Percentiles rank a stretch among this genome's conserved stretches.
Conservation (phyloP, 164 flowering plant genomes). For the Annona squamosa region DNA sequence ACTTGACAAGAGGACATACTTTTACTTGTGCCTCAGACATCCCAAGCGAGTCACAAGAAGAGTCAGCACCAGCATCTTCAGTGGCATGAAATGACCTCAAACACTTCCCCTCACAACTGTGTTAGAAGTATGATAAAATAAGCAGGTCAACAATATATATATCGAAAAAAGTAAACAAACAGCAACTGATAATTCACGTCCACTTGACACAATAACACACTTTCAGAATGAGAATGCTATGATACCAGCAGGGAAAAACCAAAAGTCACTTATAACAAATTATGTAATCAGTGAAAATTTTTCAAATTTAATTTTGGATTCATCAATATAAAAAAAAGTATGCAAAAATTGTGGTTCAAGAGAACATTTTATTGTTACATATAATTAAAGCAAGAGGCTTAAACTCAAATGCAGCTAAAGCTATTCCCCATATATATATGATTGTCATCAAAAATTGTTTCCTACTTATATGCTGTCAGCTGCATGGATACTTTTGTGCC, state of each 20-base stretch:
- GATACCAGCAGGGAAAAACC: neutral
- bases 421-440: no score
- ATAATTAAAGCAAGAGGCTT: no score
- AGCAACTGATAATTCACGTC: neutral
- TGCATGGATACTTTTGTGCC: no score
- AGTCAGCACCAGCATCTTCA: constrained; percentile 40
- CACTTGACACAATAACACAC: neutral
- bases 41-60: constrained; percentile 57
- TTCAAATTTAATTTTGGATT: neutral
- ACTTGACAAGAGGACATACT: constrained; percentile 25
- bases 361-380: neutral
- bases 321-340: neutral
- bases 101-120: constrained; percentile 86
- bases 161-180: neutral
- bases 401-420: no score
- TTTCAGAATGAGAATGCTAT: neutral
- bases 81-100: constrained; percentile 85
- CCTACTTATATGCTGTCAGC: no score
- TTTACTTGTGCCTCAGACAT: constrained; percentile 38
- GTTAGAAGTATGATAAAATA: neutral
- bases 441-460: no score
- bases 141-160: neutral
- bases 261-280: neutral
- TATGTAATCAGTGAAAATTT: neutral
- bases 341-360: neutral